Conservation (phyloP, 1,139 yeast species). For the Suhomyces taliae region DNA sequence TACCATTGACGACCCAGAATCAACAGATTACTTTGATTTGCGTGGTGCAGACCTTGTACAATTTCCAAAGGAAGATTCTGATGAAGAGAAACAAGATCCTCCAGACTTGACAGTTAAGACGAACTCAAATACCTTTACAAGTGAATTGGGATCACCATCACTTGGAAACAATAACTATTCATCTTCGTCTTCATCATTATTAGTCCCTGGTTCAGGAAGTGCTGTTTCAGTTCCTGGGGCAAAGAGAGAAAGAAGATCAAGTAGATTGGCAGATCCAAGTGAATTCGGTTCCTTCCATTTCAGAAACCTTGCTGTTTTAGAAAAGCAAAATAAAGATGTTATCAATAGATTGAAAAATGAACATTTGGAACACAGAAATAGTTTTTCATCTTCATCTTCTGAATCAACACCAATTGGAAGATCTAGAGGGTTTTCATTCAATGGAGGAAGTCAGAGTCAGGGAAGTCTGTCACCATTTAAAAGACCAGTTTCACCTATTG, state of each 20-base stretch:
- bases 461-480: conserved; percentile 34
- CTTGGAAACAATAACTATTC: conserved; percentile 6
- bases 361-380: conserved; percentile 58
- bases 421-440: conserved; percentile 42
- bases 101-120: conserved; percentile 2
- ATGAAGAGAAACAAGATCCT: conserved; percentile 27
- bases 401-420: conserved; percentile 40
- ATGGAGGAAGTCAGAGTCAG: conserved; percentile 16
- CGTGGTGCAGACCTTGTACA: conserved; percentile 80
- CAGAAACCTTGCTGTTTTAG: conserved; percentile 84
- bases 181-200: conserved; percentile 13
- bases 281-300: conserved; percentile 95
- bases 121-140: conserved; percentile 11
- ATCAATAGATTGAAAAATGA: conserved; percentile 83
- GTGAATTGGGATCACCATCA: conserved; percentile 23
- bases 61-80: conserved; percentile 54
- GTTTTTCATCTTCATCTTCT: conserved; percentile 46
- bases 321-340: conserved; percentile 91
- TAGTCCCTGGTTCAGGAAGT: conserved; percentile 13
- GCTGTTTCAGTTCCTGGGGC: conserved; percentile 1
- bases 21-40: conserved; percentile 86
- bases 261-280: conserved; percentile 67
- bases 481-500: conserved; percentile 32
- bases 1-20: conserved; percentile 72
- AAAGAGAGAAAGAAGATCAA: conserved; percentile 65